A percentile compares a stretch with the other conserved stretches of the same genome.
phyloP scores from a whole-genome alignment of 805 yeast genomes.

The Wickerhamomyces ciferrii region DNA sequence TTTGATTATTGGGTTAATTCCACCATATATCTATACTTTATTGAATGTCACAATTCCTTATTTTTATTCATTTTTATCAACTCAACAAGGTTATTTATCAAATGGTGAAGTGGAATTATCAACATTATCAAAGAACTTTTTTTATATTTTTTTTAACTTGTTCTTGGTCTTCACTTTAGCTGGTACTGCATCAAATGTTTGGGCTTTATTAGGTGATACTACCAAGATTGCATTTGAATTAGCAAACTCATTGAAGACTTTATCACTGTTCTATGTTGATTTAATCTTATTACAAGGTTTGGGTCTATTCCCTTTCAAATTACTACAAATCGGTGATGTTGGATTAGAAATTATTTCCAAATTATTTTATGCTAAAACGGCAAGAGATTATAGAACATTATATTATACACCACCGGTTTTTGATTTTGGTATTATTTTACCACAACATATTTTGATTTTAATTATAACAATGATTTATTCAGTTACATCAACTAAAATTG shows the following conservation, averaged over 20 bases:
- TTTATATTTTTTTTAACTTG: constrained; percentile 89
- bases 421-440: constrained; percentile 86
- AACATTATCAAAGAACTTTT: constrained; percentile 86
- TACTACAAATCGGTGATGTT: constrained; percentile 74
- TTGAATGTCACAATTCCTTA: constrained; percentile 82
- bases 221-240: constrained; percentile 83
- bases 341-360: constrained; percentile 64
- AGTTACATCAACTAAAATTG: constrained; percentile 82
- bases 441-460: constrained; percentile 84
- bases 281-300: constrained; percentile 75
- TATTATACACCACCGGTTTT: constrained; percentile 82
- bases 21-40: constrained; percentile 85
- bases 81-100: constrained; percentile 83
- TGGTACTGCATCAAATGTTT: constrained; percentile 79
- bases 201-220: constrained; percentile 83
- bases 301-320: constrained; percentile 85
- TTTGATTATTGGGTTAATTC: constrained; percentile 81
- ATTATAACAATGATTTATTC: constrained; percentile 85
- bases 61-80: constrained; percentile 75
- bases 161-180: constrained; percentile 91
- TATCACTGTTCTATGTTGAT: constrained; percentile 88
- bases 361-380: constrained; percentile 58
- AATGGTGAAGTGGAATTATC: constrained; percentile 93
- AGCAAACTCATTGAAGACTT: constrained; percentile 73
- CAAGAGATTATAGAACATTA: constrained; percentile 71